Conservation (phyloP, 2,329 filamentous ascomycete species). For the Penicillium sp. region DNA sequence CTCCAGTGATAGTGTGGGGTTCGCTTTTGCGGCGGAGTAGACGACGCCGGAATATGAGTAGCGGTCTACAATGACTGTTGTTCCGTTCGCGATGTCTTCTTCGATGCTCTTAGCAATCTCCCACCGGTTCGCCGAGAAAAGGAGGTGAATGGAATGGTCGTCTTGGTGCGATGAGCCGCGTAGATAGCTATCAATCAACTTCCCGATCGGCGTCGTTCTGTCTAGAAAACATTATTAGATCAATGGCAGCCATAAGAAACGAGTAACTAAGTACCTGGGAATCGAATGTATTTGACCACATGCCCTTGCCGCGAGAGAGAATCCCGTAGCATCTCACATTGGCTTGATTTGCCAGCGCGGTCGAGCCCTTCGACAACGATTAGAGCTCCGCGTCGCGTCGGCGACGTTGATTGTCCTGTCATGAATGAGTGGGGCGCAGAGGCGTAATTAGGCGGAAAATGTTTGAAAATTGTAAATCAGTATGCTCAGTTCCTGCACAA, state of each 20-base stretch:
- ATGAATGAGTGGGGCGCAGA: not conserved
- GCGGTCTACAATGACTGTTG: constrained; percentile 74
- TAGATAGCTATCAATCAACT: constrained; percentile 78
- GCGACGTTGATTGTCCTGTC: not conserved
- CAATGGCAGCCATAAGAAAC: not conserved
- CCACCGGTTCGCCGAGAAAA: constrained; percentile 89
- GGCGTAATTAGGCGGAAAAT: not conserved
- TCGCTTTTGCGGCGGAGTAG: constrained; percentile 81
- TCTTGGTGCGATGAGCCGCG: constrained; percentile 63
- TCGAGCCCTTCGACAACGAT: constrained; percentile 84
- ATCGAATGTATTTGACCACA: constrained; percentile 52
- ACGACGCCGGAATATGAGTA: constrained; percentile 94
- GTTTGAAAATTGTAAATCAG: not conserved
- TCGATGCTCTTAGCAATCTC: constrained; percentile 48
- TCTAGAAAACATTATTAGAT: constrained; percentile 44
- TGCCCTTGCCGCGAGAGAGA: constrained; percentile 45
- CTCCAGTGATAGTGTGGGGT: constrained; percentile 56
- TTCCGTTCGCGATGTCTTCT: constrained; percentile 52
- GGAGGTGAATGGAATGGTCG: constrained; percentile 79
- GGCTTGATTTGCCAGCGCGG: constrained; percentile 83
- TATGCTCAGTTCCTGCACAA: not conserved
- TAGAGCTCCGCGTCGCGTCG: constrained; percentile 54
- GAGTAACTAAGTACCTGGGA: constrained; percentile 48
- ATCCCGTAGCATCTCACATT: constrained; percentile 61
- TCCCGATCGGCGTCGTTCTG: constrained; percentile 71